phyloP scores from a whole-genome alignment of 1,284 basidiomycete species.

The Thelephora terrestris region DNA sequence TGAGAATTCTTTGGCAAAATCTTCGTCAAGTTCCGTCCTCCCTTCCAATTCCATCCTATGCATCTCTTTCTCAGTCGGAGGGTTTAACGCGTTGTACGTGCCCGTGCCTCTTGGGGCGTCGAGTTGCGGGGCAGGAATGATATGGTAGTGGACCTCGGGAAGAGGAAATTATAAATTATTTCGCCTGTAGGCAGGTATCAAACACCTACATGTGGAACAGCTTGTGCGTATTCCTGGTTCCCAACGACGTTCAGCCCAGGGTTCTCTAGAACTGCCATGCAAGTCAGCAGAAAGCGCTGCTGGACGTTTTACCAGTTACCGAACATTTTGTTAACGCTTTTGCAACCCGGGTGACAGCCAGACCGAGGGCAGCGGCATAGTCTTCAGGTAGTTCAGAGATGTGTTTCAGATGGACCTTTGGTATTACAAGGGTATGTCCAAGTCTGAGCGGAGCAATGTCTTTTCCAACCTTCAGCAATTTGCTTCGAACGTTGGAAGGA shows the following conservation, averaged over 20 bases:
- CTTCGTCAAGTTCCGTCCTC: slow-evolving; percentile 47
- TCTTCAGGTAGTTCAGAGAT: slow-evolving; percentile 59
- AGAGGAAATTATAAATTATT: not conserved
- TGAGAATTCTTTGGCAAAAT: slow-evolving; percentile 39
- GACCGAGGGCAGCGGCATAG: slow-evolving; percentile 46
- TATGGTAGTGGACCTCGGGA: slow-evolving; percentile 64
- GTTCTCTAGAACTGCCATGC: slow-evolving; percentile 42
- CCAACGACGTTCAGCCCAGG: slow-evolving; percentile 65
- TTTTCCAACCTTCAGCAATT: slow-evolving; percentile 14
- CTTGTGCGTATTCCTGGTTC: slow-evolving; percentile 76
- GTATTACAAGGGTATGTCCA: slow-evolving; percentile 62
- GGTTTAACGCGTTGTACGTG: slow-evolving; percentile 16
- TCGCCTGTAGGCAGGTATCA: not conserved
- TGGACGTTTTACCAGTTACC: slow-evolving; percentile 1
- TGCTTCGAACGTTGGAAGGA: slow-evolving; percentile 5
- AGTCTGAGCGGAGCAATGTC: slow-evolving; percentile 62
- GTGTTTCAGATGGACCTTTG: slow-evolving; percentile 49
- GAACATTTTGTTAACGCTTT: slow-evolving; percentile 51
- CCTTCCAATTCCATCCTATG: slow-evolving; percentile 46
- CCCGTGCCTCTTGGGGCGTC: slow-evolving; percentile 15
- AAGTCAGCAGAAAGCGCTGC: not conserved
- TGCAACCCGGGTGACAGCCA: slow-evolving; percentile 49
- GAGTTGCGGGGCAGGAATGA: slow-evolving; percentile 61
- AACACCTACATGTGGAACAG: slow-evolving; percentile 60
- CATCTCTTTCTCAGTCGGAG: slow-evolving; percentile 39